Evolutionary conservation across 257 asterid genomes (phyloP), one percentile per base, ranked within the genome.

Genomic region (Fraxinus excelsior): DNA sequence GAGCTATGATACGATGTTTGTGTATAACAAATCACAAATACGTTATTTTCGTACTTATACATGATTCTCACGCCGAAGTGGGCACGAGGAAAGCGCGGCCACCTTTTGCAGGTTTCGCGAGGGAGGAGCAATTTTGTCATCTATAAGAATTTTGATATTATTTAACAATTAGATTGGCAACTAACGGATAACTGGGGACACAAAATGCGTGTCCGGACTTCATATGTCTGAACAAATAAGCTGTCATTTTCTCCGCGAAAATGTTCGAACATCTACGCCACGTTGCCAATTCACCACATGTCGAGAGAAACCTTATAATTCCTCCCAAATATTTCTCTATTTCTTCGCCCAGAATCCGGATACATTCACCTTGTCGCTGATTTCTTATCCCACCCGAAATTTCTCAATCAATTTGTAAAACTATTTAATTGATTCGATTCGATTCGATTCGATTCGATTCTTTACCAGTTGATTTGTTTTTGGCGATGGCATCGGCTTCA

Each of bases 401-500:
- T 65, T 58, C 21, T 5, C 16, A 26, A 8, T 38, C 5, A 32
- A 40, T 42, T 64, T 60, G 35, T 25, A 34, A 8, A 69, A 21
- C 51, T 44, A 69, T 62, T 66, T 2, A 40, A 31, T 23, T 13
- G n/a, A n/a, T n/a, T n/a, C n/a, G n/a, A n/a, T n/a, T n/a, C n/a
- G 53, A 60, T 34, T 56, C 0, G 34, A 25, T 58, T 37, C 62
- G 19, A 7, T 58, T 37, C 64, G 26, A 7, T 60, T 60, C 67
- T 53, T 53, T 70, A 28, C 29, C 38, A 80, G 18, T 76, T 58
- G 77, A 64, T 44, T 78, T 65, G 74, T 28, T 78, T 74, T 78
- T 73, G 82, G 82, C 85, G 77, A 90, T 92, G 97, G 94, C 92
- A 25, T 88, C 97, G 70, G 80, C 80, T 34, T 80, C 87, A 8